Conservation (phyloP, 345 rosid genomes). For the Dovyalis caffra region DNA sequence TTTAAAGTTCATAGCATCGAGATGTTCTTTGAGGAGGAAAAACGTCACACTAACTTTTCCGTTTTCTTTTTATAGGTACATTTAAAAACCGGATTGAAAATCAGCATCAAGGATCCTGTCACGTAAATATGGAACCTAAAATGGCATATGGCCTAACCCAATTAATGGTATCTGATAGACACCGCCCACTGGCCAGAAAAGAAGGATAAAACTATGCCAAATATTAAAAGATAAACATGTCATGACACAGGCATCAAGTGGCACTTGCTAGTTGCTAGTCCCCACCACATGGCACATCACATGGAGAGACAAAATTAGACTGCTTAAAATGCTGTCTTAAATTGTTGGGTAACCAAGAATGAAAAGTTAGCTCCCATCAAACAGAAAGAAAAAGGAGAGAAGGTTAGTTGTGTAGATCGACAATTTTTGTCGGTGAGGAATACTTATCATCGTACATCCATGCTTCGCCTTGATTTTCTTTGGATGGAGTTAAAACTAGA, state of each 20-base stretch:
- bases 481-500: not conserved
- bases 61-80: too few species aligned
- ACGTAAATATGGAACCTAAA: slow-evolving; percentile 18
- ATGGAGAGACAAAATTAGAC: not conserved
- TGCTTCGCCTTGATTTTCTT: not conserved
- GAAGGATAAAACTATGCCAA: not conserved
- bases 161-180: slow-evolving; percentile 5
- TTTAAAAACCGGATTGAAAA: not conserved
- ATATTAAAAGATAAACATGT: slow-evolving; percentile 7
- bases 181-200: slow-evolving; percentile 9
- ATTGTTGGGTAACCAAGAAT: not conserved
- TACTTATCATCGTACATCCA: not conserved
- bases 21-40: too few species aligned
- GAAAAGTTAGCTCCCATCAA: too few species aligned
- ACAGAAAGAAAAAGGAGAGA: not conserved
- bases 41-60: too few species aligned
- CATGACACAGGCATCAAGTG: not conserved
- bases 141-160: slow-evolving; percentile 16
- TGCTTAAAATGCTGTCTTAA: not conserved
- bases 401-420: not conserved
- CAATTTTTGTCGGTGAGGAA: not conserved
- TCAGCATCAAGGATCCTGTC: not conserved
- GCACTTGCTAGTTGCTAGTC: not conserved
- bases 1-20: too few species aligned
- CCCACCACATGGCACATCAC: slow-evolving; percentile 1